Evolutionary conservation across 169 alveolate genomes (phyloP).

Genomic region (Blepharisma undulans): DNA sequence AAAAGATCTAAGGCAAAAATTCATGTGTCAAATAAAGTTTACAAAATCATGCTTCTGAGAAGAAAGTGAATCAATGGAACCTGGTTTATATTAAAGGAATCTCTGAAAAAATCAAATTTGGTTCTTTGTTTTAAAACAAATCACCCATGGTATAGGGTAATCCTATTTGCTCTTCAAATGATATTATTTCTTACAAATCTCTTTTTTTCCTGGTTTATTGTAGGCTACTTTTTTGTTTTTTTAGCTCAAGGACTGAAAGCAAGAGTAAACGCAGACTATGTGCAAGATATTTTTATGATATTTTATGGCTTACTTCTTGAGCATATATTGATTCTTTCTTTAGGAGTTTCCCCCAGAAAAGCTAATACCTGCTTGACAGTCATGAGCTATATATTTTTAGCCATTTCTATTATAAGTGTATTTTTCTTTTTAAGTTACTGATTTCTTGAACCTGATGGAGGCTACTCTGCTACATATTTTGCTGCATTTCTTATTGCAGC

Average conservation of each 20-base stretch:
- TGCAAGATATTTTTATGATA: not conserved
- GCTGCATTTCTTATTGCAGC: not conserved
- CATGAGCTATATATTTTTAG: not conserved
- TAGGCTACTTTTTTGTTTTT: conserved; percentile 44
- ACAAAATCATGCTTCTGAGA: not conserved
- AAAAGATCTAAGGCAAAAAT: not conserved
- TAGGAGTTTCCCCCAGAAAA: not conserved
- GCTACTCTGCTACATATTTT: not conserved
- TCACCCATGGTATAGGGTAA: not conserved
- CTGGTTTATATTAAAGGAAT: not conserved
- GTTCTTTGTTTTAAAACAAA: not conserved
- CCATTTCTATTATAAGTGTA: not conserved
- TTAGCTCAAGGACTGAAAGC: not conserved
- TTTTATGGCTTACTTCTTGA: not conserved
- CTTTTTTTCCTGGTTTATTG: conserved; percentile 33
- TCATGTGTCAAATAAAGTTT: not conserved
- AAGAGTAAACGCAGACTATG: not conserved
- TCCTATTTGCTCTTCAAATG: not conserved
- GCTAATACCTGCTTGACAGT: not conserved
- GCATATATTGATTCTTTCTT: not conserved
- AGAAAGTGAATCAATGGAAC: conserved; percentile 48
- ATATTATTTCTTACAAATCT: not conserved
- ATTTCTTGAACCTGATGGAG: not conserved
- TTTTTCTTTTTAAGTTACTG: not conserved
- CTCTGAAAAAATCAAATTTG: not conserved